Conservation (phyloP, 352 stramenopile genomes). For the Pilasporangium apinafurcum region DNA sequence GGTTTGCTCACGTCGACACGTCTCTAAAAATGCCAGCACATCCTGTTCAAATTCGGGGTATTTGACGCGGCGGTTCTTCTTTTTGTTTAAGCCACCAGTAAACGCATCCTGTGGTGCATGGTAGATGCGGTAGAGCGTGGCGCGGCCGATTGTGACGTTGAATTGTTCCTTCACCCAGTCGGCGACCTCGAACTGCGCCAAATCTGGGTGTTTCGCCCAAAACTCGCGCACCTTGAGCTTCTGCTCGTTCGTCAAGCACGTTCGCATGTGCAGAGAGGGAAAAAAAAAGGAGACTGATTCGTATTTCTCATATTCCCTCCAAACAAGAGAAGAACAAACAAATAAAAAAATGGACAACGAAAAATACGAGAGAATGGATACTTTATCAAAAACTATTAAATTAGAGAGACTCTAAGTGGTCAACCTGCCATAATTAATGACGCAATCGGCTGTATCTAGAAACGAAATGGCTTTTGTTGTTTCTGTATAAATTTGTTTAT, state of each 20-base stretch:
- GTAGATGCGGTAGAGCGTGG: conserved; percentile 43
- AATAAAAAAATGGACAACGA: no score
- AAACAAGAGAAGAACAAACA: no score
- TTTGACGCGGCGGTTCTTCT: conserved; percentile 36
- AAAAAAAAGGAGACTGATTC: no score
- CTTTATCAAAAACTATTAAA: no score
- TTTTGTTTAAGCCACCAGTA: conserved; percentile 14
- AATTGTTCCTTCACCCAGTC: conserved; percentile 31
- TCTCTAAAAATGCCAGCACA: conserved; percentile 21
- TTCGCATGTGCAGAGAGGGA: background rate
- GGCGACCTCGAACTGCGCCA: conserved; percentile 16
- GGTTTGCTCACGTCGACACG: conserved; percentile 2
- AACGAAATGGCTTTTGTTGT: no score
- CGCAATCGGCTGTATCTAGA: no score
- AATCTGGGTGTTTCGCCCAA: conserved; percentile 22
- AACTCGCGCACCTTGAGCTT: conserved; percentile 29
- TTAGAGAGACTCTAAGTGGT: no score
- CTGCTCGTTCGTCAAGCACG: conserved; percentile 28
- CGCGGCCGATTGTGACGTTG: conserved; percentile 19
- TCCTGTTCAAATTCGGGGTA: conserved; percentile 31
- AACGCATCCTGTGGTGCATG: conserved; percentile 19
- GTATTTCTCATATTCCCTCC: no score
- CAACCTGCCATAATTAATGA: no score
- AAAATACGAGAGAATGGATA: no score
- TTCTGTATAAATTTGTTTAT: no score